Evolutionary conservation across 768 basidiomycete genomes (phyloP).

Genomic region (Pisolithus sp.): DNA sequence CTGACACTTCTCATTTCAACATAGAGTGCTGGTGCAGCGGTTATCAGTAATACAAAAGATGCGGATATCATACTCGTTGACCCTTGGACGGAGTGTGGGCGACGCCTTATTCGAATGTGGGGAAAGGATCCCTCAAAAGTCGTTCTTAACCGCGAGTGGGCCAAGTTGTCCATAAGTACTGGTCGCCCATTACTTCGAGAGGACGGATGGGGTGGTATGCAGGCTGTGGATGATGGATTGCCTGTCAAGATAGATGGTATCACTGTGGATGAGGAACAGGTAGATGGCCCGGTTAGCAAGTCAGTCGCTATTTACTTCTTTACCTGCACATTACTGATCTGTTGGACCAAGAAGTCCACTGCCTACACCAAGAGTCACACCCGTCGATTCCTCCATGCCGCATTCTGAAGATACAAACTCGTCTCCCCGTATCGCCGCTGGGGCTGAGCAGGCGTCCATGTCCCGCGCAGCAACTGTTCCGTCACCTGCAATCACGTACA

Average conservation of each 20-base stretch:
- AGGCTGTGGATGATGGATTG: conserved; percentile 27
- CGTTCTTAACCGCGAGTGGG: conserved; percentile 52
- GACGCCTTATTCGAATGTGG: conserved; percentile 55
- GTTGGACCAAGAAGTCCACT: conserved; percentile 45
- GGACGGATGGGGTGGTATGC: conserved; percentile 49
- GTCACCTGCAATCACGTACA: neutral
- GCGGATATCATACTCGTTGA: conserved; percentile 59
- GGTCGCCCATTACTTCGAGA: conserved; percentile 39
- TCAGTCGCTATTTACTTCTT: conserved; percentile 29
- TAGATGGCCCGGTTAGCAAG: conserved; percentile 35
- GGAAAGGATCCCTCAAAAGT: conserved; percentile 40
- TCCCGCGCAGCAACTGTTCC: conserved; percentile 1
- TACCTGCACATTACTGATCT: conserved; percentile 11
- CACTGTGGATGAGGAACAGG: conserved; percentile 32
- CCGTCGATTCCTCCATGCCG: conserved; percentile 29
- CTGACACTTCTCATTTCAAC: conserved; percentile 4
- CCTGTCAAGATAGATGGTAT: conserved; percentile 29
- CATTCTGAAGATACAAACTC: conserved; percentile 2
- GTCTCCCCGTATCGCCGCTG: conserved; percentile 1
- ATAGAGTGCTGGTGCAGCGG: conserved; percentile 51
- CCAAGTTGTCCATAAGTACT: conserved; percentile 35
- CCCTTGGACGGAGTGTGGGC: conserved; percentile 42
- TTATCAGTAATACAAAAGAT: conserved; percentile 43
- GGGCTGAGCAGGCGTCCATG: neutral
- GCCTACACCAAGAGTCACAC: conserved; percentile 57